Conservation (phyloP, 2,329 filamentous ascomycete species). For the Fusarium subglutinans region DNA sequence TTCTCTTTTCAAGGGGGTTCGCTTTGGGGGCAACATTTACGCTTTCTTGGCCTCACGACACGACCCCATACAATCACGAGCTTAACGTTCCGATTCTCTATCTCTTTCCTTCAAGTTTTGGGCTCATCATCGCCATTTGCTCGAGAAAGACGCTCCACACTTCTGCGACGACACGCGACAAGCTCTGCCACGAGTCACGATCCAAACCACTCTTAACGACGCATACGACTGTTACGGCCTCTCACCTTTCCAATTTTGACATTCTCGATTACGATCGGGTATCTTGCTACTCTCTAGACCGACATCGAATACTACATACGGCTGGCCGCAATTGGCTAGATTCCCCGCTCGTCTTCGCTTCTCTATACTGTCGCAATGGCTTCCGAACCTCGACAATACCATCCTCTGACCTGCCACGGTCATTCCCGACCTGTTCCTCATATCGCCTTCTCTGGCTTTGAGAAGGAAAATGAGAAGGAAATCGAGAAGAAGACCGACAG, state of each 20-base stretch:
- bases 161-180: conserved; percentile 37
- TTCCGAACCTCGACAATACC: conserved; percentile 66
- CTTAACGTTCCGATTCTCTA: not conserved
- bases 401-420: conserved; percentile 92
- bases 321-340: conserved; percentile 1
- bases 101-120: conserved; percentile 21
- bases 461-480: conserved; percentile 77
- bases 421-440: conserved; percentile 94
- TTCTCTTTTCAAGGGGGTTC: conserved; percentile 27
- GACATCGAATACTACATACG: conserved; percentile 7
- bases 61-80: conserved; percentile 21
- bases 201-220: conserved; percentile 38
- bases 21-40: conserved; percentile 27
- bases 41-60: conserved; percentile 30
- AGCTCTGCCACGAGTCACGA: conserved; percentile 32
- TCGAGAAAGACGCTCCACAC: conserved; percentile 31
- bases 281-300: not conserved
- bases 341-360: not conserved
- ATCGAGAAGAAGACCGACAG: conserved; percentile 72
- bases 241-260: conserved; percentile 19
- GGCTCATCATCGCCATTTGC: conserved; percentile 9
- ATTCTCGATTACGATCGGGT: not conserved
- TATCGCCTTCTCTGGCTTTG: conserved; percentile 87
- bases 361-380: conserved; percentile 44
- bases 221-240: conserved; percentile 43